These are phyloP conservation scores for Brassica cretica DNA, from an alignment of 345 rosid genomes.

Conservation along the genomic window DNA sequence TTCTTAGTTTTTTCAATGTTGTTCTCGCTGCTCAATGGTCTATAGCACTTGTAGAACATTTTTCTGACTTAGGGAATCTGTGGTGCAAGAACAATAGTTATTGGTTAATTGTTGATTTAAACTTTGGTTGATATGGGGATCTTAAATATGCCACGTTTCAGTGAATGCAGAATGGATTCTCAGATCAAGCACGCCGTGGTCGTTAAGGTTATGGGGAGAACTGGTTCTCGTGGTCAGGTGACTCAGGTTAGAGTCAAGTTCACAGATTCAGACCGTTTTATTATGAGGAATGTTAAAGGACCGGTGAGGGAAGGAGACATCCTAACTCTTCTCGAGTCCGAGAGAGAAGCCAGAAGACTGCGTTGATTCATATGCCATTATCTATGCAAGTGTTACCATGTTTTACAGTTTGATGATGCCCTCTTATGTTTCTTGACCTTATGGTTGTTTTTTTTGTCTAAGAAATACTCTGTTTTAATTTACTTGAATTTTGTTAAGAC, in stretches of 20 bases:
- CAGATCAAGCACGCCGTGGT: slow-evolving; percentile 79
- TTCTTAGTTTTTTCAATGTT: background rate
- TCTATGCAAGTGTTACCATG: background rate
- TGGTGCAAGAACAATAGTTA: background rate
- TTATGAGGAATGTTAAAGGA: slow-evolving; percentile 91
- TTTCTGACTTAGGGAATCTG: background rate
- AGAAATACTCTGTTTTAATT: slow-evolving; percentile 3
- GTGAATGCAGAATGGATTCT: slow-evolving; percentile 64
- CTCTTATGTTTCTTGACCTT: slow-evolving; percentile 11
- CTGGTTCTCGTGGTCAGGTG: slow-evolving; percentile 45
- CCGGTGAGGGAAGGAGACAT: slow-evolving; percentile 84
- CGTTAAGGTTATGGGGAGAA: slow-evolving; percentile 69
- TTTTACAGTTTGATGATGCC: slow-evolving; percentile 7
- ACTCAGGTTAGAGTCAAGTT: slow-evolving; percentile 47
- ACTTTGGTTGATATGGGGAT: background rate
- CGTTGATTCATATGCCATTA: slow-evolving; percentile 44
- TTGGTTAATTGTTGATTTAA: background rate
- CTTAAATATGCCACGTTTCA: background rate
- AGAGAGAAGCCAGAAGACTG: slow-evolving; percentile 87
- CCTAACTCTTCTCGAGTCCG: slow-evolving; percentile 80
- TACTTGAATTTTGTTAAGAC: slow-evolving; percentile 22
- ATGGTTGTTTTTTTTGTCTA: background rate
- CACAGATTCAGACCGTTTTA: slow-evolving; percentile 43
- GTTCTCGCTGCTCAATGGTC: background rate
- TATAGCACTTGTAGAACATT: background rate